Base-by-base conservation (phyloP, 1,284 basidiomycete species). In the Tilletia setariae region DNA sequence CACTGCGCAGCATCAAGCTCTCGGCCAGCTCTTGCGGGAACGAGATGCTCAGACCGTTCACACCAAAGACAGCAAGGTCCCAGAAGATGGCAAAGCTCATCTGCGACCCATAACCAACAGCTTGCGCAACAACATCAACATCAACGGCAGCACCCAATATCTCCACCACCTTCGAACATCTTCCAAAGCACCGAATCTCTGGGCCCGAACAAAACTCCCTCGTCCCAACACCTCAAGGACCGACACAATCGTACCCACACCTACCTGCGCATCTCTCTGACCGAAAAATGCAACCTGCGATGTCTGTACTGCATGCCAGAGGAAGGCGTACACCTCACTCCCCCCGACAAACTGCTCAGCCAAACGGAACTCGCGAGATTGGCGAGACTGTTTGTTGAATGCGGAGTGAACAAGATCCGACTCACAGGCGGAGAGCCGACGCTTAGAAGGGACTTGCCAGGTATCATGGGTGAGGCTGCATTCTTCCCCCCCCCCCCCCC, bases 251-350 rank as follows among this genome's bases (percentile, higher is more conserved):
- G 78, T 0, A 68, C 72, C 30, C 92, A 94, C 81, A 89, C 91
- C 81, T 94, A 94, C 81, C 86, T 94, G 16, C 87, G 92, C 61
- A 91, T 93, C 69, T 92, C 91, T 2, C 84, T 94, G 51, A 93
- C 92, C 0, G 92, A 94, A 82, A 85, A 88, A 69, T 94, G 93
- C 83, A 94, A 94, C 83, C 84, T 94, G 66, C 87, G 92, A 83
- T 94, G 92, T 90, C 75, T 91, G 77, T 94, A 94, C 79, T 94
- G 92, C 79, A 94, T 94, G 92, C 92, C 92, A 1, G 88, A 86
- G 68, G 89, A 91, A 76, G 92, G 92, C 43, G 85, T 92, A 0
- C 87, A 90, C 64, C 85, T 94, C 23, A 90, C 91, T 9, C 91
- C 91, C 1, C 84, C 85, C 44, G 84, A 85, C 9, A 86, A 90